Base-by-base conservation (phyloP, 2,329 filamentous ascomycete genomes). In the Parafenestella ontariensis region DNA sequence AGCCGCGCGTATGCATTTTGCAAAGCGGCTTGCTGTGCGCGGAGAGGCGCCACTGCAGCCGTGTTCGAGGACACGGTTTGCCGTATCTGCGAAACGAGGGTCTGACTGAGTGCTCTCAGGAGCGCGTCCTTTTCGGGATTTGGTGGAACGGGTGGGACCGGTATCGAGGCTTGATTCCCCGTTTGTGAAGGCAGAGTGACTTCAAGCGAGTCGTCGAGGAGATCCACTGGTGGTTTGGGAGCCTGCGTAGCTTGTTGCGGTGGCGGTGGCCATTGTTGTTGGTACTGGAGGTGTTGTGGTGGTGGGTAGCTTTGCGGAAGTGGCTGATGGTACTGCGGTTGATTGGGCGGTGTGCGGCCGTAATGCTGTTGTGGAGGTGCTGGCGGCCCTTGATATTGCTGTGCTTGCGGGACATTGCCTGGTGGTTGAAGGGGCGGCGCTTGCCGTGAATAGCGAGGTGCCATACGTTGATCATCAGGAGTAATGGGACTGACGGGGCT, bases 61-160 rank as follows among this genome's bases (percentile, higher is more conserved):
- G 86, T 83, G 63, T 93, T 93, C 68, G 95, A 90, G 23, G 84
- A 77, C 42, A 89, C 84, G 48, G 87, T 88, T 43, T 84, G 83
- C 57, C 87, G 86, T 15, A 93, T 87, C 58, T 90, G 87, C 34
- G 85, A 79, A 49, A 87, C 82, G 3, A 98, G 80, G 0, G 87
- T 85, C 51, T 84, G 81, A 31, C 89, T 92, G 26, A 98, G 84
- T 40, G 92, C 89, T 48, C 85, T 84, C 3, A 96, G 83, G 15
- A 98, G 85, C 18, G 90, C 89, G 74, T 98, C 92, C 73, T 96
- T 97, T 76, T 98, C 92, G 0, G 95, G 95, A 68, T 99, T 99
- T 0, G 92, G 93, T 0, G 95, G 94, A 28, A 97, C 92, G 0
- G 94, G 93, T 0, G 95, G 94, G 0, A 92, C 86, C 5, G 89